Base-by-base conservation (phyloP, 2,329 filamentous ascomycete genomes). In the Akanthomyces lecanii region DNA sequence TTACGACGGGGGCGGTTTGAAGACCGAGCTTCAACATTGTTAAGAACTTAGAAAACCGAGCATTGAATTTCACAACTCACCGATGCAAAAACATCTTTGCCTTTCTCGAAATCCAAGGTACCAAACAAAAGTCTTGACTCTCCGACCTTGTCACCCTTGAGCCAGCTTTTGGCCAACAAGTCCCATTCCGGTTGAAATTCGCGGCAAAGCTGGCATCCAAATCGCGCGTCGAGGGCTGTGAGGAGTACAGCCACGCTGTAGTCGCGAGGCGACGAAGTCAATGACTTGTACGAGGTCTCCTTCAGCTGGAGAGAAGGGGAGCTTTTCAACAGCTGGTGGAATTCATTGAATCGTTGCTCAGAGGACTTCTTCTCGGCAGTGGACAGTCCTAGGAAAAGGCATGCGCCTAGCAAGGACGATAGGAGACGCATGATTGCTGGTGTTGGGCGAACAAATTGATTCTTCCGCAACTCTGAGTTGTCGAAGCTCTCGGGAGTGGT, bases 101-200 rank as follows among this genome's bases (percentile, higher is more conserved):
- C 95, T 70, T 96, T 88, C 47, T 82, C 76, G 73, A 99, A 99
- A 76, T 99, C 95, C 70, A 99, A 78, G 7, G 90, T 94, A 28
- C 85, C 89, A 77, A 94, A 96, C 51, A 98, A 75, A 67, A 96
- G 71, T 65, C 89, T 84, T 33, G 87, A 89, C 67, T 91, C 83
- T 60, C 82, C 89, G 64, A 85, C 80, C 79, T 89, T 91, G 76
- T 96, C 90, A 8, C 91, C 92, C 75, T 90, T 92, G 66, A 82
- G 82, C 95, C 95, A 99, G 77, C 90, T 95, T 76, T 87, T 90
- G 61, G 85, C 86, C 61, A 99, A 78, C 61, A 98, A 76, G 62
- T 96, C 90, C 90, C 92, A 99, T 77, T 99, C 95, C 1, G 93
- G 89, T 75, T 97, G 90, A 75, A 99, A 97, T 60, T 96, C 91